A percentile compares a stretch with the other conserved stretches of the same genome.
Evolutionary conservation across 2,329 filamentous ascomycete genomes (phyloP).

Genomic region (Pseudogymnoascus sp.): DNA sequence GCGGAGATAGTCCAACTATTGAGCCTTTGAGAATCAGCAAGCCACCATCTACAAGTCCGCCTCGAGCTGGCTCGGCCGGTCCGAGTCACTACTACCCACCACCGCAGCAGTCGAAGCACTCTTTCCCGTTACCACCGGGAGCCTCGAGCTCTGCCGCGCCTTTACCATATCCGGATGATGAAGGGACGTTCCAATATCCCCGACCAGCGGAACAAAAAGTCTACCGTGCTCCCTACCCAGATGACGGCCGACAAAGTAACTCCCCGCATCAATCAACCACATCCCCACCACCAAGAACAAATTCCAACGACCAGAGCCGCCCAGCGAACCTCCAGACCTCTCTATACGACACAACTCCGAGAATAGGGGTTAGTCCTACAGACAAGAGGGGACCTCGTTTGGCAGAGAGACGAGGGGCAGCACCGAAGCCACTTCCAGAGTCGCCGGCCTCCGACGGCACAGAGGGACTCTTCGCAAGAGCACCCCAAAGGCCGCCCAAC

Average conservation of each 20-base stretch:
- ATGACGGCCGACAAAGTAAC: conserved; percentile 21
- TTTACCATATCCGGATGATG: conserved; percentile 68
- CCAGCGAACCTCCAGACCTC: conserved; percentile 19
- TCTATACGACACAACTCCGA: conserved; percentile 29
- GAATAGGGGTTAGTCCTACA: conserved; percentile 33
- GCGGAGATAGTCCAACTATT: conserved; percentile 66
- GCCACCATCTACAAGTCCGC: conserved; percentile 57
- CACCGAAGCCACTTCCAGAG: conserved; percentile 74
- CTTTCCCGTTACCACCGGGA: conserved; percentile 59
- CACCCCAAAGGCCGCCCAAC: conserved; percentile 35
- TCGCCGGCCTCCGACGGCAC: conserved; percentile 70
- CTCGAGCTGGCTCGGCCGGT: conserved; percentile 26
- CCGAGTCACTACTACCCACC: conserved; percentile 39
- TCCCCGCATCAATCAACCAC: conserved; percentile 11
- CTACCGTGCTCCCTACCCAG: conserved; percentile 31
- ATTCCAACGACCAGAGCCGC: conserved; percentile 17
- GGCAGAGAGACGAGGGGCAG: conserved; percentile 75
- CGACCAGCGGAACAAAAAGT: conserved; percentile 28
- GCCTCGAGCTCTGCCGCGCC: conserved; percentile 63
- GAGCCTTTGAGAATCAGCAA: conserved; percentile 83
- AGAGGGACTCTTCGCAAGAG: conserved; percentile 70
- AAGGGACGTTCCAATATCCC: conserved; percentile 39
- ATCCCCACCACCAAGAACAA: conserved; percentile 12
- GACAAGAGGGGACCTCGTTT: conserved; percentile 57
- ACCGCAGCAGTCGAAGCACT: conserved; percentile 42